phyloP scores from a whole-genome alignment of 495 filamentous ascomycete species.

The Lichina pygmaea region DNA sequence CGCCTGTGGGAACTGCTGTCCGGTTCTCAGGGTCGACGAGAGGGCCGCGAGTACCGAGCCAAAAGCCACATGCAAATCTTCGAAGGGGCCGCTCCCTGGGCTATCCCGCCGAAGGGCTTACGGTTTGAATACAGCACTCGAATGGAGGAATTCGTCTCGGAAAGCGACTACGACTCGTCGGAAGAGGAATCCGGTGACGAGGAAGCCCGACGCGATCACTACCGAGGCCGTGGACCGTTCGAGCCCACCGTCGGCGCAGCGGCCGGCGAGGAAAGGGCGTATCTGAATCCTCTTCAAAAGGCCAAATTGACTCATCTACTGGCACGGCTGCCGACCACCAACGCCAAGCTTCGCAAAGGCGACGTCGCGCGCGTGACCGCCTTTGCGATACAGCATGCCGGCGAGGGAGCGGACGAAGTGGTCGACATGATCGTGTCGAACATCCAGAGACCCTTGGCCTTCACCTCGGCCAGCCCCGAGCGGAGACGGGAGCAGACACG shows the following conservation, averaged over 20 bases:
- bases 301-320: constrained; percentile 60
- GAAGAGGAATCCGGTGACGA: constrained; percentile 70
- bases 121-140: constrained; percentile 49
- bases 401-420: constrained; percentile 56
- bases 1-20: constrained; percentile 66
- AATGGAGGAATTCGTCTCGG: constrained; percentile 51
- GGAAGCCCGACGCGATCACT: constrained; percentile 32
- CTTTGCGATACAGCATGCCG: constrained; percentile 77
- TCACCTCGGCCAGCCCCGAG: constrained; percentile 30
- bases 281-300: constrained; percentile 63
- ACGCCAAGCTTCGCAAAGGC: constrained; percentile 49
- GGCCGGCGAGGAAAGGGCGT: constrained; percentile 33
- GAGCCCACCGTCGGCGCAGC: constrained; percentile 13
- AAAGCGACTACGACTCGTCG: constrained; percentile 62
- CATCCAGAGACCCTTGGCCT: constrained; percentile 39
- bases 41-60: constrained; percentile 8
- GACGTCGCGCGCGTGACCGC: constrained; percentile 68
- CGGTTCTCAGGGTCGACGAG: constrained; percentile 11
- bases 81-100: constrained; percentile 44
- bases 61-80: constrained; percentile 23
- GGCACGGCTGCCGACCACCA: constrained; percentile 50
- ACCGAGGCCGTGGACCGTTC: constrained; percentile 21
- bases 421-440: constrained; percentile 71
- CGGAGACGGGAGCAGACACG: constrained; percentile 4
- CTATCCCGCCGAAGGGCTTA: constrained; percentile 33